phyloP scores from a whole-genome alignment of 2,329 filamentous ascomycete species.

The Exophiala alcalophila region DNA sequence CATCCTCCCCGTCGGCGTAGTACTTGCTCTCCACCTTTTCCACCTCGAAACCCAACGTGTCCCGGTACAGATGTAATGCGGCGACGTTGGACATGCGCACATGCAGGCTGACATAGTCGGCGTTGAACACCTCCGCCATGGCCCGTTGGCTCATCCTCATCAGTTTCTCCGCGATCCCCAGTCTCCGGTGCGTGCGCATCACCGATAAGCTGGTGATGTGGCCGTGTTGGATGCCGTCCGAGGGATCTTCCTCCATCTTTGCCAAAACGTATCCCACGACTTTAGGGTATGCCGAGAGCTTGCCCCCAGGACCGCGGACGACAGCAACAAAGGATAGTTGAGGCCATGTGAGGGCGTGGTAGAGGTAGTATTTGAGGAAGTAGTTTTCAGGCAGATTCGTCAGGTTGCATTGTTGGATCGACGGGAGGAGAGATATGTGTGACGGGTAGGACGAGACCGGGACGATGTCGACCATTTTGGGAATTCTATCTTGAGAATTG shows the following conservation, averaged over 20 bases:
- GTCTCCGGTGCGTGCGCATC: conserved; percentile 87
- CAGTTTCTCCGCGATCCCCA: conserved; percentile 93
- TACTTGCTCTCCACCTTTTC: conserved; percentile 84
- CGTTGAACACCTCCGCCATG: conserved; percentile 93
- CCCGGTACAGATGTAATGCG: conserved; percentile 85
- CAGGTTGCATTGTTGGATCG: conserved; percentile 96
- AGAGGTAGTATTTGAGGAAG: conserved; percentile 99
- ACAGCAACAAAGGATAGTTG: conserved; percentile 96
- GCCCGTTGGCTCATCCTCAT: conserved; percentile 95
- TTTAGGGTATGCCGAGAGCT: conserved; percentile 86
- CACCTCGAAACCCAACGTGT: conserved; percentile 81
- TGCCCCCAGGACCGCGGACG: conserved; percentile 70
- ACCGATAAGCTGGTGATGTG: conserved; percentile 95
- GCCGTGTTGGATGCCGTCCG: conserved; percentile 86
- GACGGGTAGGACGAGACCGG: conserved; percentile 47
- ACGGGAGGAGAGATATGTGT: conserved; percentile 79
- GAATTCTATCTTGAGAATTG: neutral
- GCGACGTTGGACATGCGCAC: conserved; percentile 92
- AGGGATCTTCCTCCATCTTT: conserved; percentile 98
- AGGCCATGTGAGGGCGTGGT: conserved; percentile 97
- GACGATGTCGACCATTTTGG: conserved; percentile 48
- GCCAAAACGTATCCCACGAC: conserved; percentile 99
- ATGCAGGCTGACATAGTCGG: conserved; percentile 91
- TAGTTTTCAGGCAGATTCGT: conserved; percentile 99
- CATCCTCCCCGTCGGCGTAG: conserved; percentile 97